Evolutionary conservation across 495 filamentous ascomycete species (phyloP).

Genomic region (Xylaria nigripes): DNA sequence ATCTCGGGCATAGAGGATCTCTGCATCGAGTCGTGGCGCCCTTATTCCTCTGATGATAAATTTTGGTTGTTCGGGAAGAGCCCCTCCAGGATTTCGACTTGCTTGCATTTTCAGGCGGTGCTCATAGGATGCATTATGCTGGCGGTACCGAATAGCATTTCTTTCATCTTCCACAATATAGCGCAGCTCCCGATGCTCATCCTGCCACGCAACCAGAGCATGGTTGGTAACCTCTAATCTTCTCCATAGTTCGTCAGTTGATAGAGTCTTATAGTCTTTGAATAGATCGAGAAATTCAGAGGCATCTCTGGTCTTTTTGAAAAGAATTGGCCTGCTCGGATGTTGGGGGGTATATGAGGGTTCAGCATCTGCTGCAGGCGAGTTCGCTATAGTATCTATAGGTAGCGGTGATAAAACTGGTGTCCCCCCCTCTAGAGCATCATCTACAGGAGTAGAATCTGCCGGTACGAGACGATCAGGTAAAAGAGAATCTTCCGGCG

Average conservation of each 20-base stretch:
- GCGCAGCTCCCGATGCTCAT: conserved; percentile 55
- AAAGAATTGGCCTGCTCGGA: conserved; percentile 11
- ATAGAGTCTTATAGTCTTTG: conserved; percentile 28
- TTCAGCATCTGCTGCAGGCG: conserved; percentile 10
- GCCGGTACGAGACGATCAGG: conserved; percentile 2
- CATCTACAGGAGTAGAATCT: conserved; percentile 7
- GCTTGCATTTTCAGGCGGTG: conserved; percentile 11
- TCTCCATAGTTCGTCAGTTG: conserved; percentile 44
- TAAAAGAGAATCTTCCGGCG: conserved; percentile 7
- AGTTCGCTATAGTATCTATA: conserved; percentile 15
- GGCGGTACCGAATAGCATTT: conserved; percentile 37
- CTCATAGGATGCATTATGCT: conserved; percentile 23
- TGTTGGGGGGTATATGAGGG: not conserved
- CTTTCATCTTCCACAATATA: conserved; percentile 44
- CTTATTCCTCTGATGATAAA: conserved; percentile 35
- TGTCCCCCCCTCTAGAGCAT: conserved; percentile 15
- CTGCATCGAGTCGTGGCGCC: conserved; percentile 28
- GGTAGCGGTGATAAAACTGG: conserved; percentile 12
- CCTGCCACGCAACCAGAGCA: conserved; percentile 52
- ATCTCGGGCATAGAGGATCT: conserved; percentile 29
- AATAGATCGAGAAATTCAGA: conserved; percentile 28
- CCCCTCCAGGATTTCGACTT: conserved; percentile 10
- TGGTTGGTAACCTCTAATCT: conserved; percentile 45
- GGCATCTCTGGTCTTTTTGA: conserved; percentile 29
- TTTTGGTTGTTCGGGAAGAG: conserved; percentile 13